Base-by-base conservation (phyloP, 176 grass and related monocot species). In the Echinochloa phyllopogon region DNA sequence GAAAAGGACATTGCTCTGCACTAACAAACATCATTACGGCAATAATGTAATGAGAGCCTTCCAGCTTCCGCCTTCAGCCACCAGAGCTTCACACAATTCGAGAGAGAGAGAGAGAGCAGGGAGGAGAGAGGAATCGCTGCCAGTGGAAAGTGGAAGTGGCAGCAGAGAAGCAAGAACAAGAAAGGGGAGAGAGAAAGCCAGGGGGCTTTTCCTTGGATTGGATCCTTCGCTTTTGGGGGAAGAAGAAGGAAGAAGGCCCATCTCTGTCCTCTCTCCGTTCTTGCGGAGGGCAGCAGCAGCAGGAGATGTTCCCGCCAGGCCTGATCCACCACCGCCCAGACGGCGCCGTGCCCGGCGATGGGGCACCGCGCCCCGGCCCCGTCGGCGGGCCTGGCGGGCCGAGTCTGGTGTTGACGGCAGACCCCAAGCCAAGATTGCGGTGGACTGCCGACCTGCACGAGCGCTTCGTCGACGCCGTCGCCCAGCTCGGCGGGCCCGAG, bases 381-480 rank as follows among this genome's bases (percentile, higher is more conserved):
- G 67, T 37, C 27, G 52, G 42, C 3, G 57, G 65, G 5, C 57
- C 49, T 13, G 67, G n/a, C 23, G 87, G 89, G 49, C 96, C 94
- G 50, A 99, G 90, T 86, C 89, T 96, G 5, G 94, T 96, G 79
- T 92, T 96, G 20, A 99, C 94, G 40, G 94, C 94, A 29, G 94
- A 99, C 90, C 97, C 94, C 64, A 96, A 99, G 88, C 97, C 92
- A 23, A 79, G 97, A 0, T 92, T 99, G 41, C 89, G 97, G 8
- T 96, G 97, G 97, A 99, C 90, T n/a, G 88, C 86, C 48, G 97
- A 99, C 86, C 94, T 99, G 76, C 97, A 99, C 52, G 97, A 99
- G 81, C 94, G 97, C 74, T 99, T 99, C 86, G 94, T 96, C 82
- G 94, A 99, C 84, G 97, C 94, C 69, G 94, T 99, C 75, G 89